These are phyloP conservation scores for Thermochaetoides thermophila DNA, from an alignment of 495 filamentous ascomycete species.

Conservation along the genomic window DNA sequence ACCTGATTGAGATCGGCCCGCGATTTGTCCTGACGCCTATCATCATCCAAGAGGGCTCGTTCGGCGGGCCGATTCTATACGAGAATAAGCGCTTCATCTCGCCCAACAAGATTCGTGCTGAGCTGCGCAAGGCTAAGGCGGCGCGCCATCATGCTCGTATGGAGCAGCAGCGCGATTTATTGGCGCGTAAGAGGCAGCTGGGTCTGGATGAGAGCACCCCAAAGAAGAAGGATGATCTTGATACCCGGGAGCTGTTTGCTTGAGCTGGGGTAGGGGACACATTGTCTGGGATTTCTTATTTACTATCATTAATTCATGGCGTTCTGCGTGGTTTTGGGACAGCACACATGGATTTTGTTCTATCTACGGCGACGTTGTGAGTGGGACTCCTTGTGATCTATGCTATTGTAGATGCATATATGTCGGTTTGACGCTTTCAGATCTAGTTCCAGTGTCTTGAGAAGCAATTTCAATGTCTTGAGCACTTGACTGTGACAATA, in stretches of 20 bases:
- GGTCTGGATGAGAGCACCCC: slow-evolving; percentile 55
- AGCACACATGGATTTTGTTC: too few relatives aligned
- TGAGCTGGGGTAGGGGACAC: too few relatives aligned
- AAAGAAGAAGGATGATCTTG: slow-evolving; percentile 49
- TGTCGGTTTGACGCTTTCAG: too few relatives aligned
- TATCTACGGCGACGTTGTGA: too few relatives aligned
- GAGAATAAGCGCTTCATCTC: slow-evolving; percentile 98
- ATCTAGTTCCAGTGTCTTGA: too few relatives aligned
- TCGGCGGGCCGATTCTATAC: slow-evolving; percentile 93
- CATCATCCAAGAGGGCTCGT: slow-evolving; percentile 85
- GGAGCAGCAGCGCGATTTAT: slow-evolving; percentile 56
- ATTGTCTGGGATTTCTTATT: too few relatives aligned
- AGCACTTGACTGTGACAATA: too few relatives aligned
- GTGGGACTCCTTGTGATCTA: too few relatives aligned
- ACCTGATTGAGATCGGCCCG: slow-evolving; percentile 85
- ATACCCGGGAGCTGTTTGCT: slow-evolving; percentile 69
- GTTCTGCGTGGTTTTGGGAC: too few relatives aligned
- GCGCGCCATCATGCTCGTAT: slow-evolving; percentile 55
- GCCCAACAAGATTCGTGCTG: slow-evolving; percentile 83
- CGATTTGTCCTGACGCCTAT: slow-evolving; percentile 92
- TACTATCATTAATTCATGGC: too few relatives aligned
- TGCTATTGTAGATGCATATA: too few relatives aligned
- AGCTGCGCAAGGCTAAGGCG: slow-evolving; percentile 60
- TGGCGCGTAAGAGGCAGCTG: slow-evolving; percentile 59
- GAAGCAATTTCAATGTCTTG: too few relatives aligned